Percentiles rank a stretch among this genome's conserved stretches.
Evolutionary conservation across 371 early-diverging fungal genomes (phyloP).

Genomic region (Syncephalastrum monosporum): DNA sequence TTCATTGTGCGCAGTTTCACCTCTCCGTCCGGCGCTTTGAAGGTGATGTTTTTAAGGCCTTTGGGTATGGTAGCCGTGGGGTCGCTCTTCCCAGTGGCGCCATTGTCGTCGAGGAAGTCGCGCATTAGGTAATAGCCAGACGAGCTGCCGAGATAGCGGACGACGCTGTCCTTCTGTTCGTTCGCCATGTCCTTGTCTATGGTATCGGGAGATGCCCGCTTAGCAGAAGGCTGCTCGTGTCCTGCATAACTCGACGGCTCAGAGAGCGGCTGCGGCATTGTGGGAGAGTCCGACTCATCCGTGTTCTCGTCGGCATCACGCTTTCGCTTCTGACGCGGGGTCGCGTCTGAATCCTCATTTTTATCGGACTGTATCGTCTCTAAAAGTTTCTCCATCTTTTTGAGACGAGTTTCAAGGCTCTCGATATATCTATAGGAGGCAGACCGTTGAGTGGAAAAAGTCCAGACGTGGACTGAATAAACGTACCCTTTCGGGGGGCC

Average conservation of each 20-base stretch:
- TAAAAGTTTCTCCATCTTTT: slow-evolving; percentile 39
- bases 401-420: slow-evolving; percentile 39
- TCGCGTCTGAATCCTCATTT: background rate
- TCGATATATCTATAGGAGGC: slow-evolving; percentile 36
- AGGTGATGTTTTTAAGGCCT: too few species aligned
- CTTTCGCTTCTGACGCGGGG: slow-evolving; percentile 10
- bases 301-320: slow-evolving; percentile 4
- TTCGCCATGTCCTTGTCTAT: slow-evolving; percentile 3
- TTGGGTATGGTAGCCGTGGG: background rate
- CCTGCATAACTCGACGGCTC: slow-evolving; percentile 3
- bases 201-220: background rate
- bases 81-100: background rate
- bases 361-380: slow-evolving; percentile 28
- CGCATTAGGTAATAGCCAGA: slow-evolving; percentile 45
- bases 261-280: background rate
- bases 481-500: slow-evolving; percentile 52
- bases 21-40: too few species aligned
- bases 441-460: background rate
- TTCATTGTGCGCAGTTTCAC: slow-evolving; percentile 17
- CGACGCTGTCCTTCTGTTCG: slow-evolving; percentile 15
- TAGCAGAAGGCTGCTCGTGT: background rate
- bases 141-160: slow-evolving; percentile 47
- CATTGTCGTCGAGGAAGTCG: slow-evolving; percentile 20
- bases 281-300: background rate
- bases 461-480: too few species aligned